Conservation (phyloP, 495 filamentous ascomycete species). For the Pyrenula massariospora region DNA sequence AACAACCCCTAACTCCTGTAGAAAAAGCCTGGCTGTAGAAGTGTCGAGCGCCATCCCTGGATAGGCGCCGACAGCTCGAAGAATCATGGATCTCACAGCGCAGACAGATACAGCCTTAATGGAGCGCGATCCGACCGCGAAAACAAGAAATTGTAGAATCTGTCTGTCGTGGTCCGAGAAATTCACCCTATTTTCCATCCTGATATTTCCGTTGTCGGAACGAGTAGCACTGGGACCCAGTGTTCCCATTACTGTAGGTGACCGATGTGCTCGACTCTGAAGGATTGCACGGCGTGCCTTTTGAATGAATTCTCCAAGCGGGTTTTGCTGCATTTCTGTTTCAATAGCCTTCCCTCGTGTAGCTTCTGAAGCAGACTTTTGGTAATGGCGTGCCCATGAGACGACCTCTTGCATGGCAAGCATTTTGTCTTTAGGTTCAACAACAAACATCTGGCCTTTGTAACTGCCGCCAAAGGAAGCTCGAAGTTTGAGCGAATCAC, state of each 20-base stretch:
- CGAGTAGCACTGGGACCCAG: constrained; percentile 33
- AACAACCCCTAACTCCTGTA: constrained; percentile 80
- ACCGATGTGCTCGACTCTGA: constrained; percentile 49
- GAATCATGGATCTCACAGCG: constrained; percentile 22
- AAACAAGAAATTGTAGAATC: constrained; percentile 61
- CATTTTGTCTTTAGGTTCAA: constrained; percentile 36
- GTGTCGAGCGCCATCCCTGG: constrained; percentile 39
- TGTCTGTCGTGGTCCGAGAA: constrained; percentile 33
- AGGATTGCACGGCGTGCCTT: constrained; percentile 57
- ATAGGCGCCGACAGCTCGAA: constrained; percentile 65
- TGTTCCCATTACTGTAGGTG: constrained; percentile 43
- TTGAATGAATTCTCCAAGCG: constrained; percentile 45
- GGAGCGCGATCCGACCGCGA: constrained; percentile 28
- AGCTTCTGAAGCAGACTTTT: constrained; percentile 27
- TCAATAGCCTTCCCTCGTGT: constrained; percentile 9
- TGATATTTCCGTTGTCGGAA: constrained; percentile 27
- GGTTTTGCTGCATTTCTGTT: constrained; percentile 16
- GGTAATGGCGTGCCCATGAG: constrained; percentile 47
- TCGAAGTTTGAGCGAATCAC: constrained; percentile 22
- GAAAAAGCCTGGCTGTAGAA: constrained; percentile 51
- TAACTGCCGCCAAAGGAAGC: constrained; percentile 26
- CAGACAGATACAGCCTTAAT: not conserved
- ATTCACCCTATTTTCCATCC: constrained; percentile 17
- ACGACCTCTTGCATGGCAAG: constrained; percentile 32
- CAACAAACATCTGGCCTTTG: constrained; percentile 14